Evolutionary conservation across 495 filamentous ascomycete species (phyloP).

Genomic region (Talaromyces wortmannii): DNA sequence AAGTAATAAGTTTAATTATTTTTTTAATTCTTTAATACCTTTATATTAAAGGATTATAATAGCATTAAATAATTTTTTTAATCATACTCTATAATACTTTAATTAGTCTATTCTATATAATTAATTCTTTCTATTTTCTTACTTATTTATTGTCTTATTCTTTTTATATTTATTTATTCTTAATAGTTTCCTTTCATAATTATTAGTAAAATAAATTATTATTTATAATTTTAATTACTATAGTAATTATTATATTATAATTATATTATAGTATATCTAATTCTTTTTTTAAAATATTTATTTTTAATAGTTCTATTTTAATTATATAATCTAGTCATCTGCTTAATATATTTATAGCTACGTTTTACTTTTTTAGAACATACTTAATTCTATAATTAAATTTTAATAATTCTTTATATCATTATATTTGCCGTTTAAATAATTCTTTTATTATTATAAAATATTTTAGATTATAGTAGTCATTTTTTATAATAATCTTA

Average conservation of each 20-base stretch:
- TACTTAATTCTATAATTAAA: constrained; percentile 10
- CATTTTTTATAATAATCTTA: constrained; percentile 7
- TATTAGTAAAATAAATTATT: not conserved
- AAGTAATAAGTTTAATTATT: constrained; percentile 5
- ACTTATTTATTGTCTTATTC: not conserved
- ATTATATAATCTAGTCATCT: constrained; percentile 6
- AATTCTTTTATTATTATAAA: constrained; percentile 14
- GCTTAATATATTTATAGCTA: constrained; percentile 4
- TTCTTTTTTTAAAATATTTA: constrained; percentile 6
- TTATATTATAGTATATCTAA: constrained; percentile 4
- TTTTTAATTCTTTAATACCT: not conserved
- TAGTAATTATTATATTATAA: not conserved
- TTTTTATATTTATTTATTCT: not conserved
- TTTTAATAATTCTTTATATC: constrained; percentile 2
- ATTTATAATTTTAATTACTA: constrained; percentile 1
- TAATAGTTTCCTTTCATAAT: not conserved
- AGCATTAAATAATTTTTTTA: constrained; percentile 3
- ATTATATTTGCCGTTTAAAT: constrained; percentile 8
- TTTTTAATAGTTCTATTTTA: constrained; percentile 2
- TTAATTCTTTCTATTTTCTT: constrained; percentile 2
- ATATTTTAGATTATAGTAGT: constrained; percentile 13
- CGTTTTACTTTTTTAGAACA: constrained; percentile 9
- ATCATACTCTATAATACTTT: constrained; percentile 1
- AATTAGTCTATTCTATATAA: constrained; percentile 7
- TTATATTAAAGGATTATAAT: not conserved